These are phyloP conservation scores for Oryza officinalis DNA, from an alignment of 176 grass and related monocot species.

Conservation along the genomic window DNA sequence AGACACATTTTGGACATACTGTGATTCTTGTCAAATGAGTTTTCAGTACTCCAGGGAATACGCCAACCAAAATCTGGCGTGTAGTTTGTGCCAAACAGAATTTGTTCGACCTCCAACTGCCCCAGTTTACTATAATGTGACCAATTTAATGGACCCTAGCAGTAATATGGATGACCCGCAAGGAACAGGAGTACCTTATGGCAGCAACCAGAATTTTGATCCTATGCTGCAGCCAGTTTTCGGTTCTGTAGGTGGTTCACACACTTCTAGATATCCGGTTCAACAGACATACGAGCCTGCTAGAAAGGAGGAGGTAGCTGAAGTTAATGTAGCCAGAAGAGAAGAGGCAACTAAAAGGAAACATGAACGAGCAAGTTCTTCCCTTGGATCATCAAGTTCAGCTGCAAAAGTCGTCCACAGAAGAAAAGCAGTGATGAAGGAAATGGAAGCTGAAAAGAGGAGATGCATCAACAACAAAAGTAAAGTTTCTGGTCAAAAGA, in stretches of 20 bases:
- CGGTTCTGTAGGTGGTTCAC: conserved; percentile 27
- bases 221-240: conserved; percentile 38
- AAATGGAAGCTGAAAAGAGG: conserved; percentile 51
- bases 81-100: conserved; percentile 20
- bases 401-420: neutral
- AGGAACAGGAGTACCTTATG: conserved; percentile 33
- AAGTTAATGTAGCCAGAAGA: too few species aligned
- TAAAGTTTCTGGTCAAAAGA: neutral
- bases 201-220: conserved; percentile 14
- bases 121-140: neutral
- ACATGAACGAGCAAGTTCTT: conserved; percentile 9
- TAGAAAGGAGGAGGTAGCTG: conserved; percentile 19
- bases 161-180: neutral
- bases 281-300: conserved; percentile 43
- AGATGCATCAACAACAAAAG: neutral
- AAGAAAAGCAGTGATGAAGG: conserved; percentile 27
- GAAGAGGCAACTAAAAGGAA: too few species aligned
- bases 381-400: conserved; percentile 36
- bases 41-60: conserved; percentile 55
- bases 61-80: conserved; percentile 31
- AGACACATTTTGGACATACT: conserved; percentile 75
- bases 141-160: conserved; percentile 2
- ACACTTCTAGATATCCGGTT: conserved; percentile 30
- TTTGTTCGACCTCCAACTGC: conserved; percentile 37
- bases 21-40: conserved; percentile 29